Evolutionary conservation across 2,329 filamentous ascomycete species (phyloP).

Genomic region (Harringtonia lauricola): DNA sequence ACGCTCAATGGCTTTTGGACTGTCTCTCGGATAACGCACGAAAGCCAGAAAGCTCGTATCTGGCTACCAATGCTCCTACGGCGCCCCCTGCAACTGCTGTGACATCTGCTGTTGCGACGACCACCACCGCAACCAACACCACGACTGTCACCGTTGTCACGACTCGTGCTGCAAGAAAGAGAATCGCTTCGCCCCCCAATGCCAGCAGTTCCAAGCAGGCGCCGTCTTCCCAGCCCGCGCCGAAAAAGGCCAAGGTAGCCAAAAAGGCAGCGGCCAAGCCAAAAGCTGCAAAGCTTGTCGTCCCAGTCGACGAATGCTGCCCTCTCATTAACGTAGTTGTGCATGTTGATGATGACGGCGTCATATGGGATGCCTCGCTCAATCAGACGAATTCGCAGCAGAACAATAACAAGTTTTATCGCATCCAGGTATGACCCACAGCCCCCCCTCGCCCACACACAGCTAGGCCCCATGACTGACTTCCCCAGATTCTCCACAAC

Average conservation of each 20-base stretch:
- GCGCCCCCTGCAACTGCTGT: constrained; percentile 1
- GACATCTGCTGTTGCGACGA: background rate
- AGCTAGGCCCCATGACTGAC: too few species aligned
- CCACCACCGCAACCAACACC: background rate
- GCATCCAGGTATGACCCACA: constrained; percentile 44
- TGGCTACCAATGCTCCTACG: too few species aligned
- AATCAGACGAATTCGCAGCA: constrained; percentile 63
- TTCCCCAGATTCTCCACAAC: constrained; percentile 2
- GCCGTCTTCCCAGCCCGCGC: constrained; percentile 3
- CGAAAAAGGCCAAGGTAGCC: constrained; percentile 11
- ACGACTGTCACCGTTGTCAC: too few species aligned
- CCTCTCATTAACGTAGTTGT: constrained; percentile 35
- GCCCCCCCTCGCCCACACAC: too few species aligned
- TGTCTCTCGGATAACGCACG: constrained; percentile 31
- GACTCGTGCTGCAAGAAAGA: constrained; percentile 8
- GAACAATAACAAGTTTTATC: constrained; percentile 81
- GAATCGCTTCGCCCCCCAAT: constrained; percentile 15
- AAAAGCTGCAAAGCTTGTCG: constrained; percentile 21
- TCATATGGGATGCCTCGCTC: constrained; percentile 69
- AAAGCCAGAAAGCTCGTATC: constrained; percentile 21
- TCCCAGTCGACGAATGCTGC: constrained; percentile 40
- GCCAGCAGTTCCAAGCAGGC: constrained; percentile 6
- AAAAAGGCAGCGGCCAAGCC: constrained; percentile 5
- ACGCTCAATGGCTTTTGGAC: constrained; percentile 51
- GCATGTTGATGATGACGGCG: constrained; percentile 51